Evolutionary conservation across 2,329 filamentous ascomycete genomes (phyloP).

Genomic region (Zymoseptoria brevis): DNA sequence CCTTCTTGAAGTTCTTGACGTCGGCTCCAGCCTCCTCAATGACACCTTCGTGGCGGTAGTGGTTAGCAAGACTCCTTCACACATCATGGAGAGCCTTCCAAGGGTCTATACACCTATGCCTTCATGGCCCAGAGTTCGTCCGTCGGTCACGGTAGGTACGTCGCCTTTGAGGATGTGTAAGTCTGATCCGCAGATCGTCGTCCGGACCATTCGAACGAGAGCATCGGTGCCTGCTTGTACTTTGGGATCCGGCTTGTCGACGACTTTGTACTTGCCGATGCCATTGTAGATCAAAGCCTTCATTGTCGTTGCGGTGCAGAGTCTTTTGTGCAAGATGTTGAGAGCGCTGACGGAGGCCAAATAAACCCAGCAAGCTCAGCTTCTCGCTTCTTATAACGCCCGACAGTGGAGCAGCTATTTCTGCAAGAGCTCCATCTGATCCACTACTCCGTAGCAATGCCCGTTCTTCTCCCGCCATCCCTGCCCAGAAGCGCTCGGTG

Average conservation of each 20-base stretch:
- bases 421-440: background rate
- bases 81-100: too few relatives aligned
- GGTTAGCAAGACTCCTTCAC: too few relatives aligned
- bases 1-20: constrained; percentile 41
- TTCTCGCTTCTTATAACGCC: background rate
- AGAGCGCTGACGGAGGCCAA: background rate
- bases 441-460: background rate
- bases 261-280: constrained; percentile 19
- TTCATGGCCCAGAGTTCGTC: constrained; percentile 47
- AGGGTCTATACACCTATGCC: constrained; percentile 35
- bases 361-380: too few relatives aligned
- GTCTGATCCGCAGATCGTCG: constrained; percentile 34
- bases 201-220: constrained; percentile 33
- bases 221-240: constrained; percentile 20
- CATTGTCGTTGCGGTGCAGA: constrained; percentile 5
- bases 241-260: constrained; percentile 19
- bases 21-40: constrained; percentile 40
- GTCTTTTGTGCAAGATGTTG: too few relatives aligned
- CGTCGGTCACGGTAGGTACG: constrained; percentile 41
- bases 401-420: background rate
- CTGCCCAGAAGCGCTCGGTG: background rate
- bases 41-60: constrained; percentile 10
- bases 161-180: constrained; percentile 50
- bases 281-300: constrained; percentile 22
- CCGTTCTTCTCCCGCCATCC: too few relatives aligned